Percentiles rank a stretch among this genome's conserved stretches.
phyloP scores from a whole-genome alignment of 805 yeast genomes.

The Dipodascopsis uninucleata region DNA sequence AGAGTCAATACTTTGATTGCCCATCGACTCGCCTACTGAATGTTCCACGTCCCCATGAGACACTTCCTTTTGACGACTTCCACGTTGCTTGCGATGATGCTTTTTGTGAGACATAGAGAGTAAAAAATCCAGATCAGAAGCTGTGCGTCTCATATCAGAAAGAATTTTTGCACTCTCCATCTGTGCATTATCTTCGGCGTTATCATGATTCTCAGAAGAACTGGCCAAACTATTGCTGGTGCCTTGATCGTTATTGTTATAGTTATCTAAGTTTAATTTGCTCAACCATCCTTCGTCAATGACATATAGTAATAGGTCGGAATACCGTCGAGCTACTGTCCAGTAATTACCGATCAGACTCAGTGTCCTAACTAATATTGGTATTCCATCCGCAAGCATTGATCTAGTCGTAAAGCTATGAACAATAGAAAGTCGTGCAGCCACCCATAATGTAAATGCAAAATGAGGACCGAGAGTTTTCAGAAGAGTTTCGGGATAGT shows the following conservation, averaged over 20 bases:
- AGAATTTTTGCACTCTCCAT: slow-evolving; percentile 29
- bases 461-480: slow-evolving; percentile 32
- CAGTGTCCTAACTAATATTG: slow-evolving; percentile 24
- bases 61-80: slow-evolving; percentile 2
- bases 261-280: slow-evolving; percentile 3
- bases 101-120: slow-evolving; percentile 15
- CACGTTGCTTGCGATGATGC: slow-evolving; percentile 2
- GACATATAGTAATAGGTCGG: slow-evolving; percentile 27
- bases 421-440: slow-evolving; percentile 31
- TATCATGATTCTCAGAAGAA: slow-evolving; percentile 9
- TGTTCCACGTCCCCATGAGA: neutral
- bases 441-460: slow-evolving; percentile 33
- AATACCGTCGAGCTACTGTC: slow-evolving; percentile 31
- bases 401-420: slow-evolving; percentile 29
- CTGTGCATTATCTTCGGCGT: slow-evolving; percentile 14
- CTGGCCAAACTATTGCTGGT: neutral
- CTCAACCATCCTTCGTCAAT: slow-evolving; percentile 30
- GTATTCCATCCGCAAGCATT: slow-evolving; percentile 29
- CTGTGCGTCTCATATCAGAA: slow-evolving; percentile 33
- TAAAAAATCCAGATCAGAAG: slow-evolving; percentile 32
- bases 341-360: slow-evolving; percentile 28
- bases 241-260: neutral
- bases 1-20: neutral
- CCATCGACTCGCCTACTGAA: neutral
- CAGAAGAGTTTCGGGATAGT: slow-evolving; percentile 7